Conservation (phyloP, 306 rosid genomes). For the Phaseolus lunatus region DNA sequence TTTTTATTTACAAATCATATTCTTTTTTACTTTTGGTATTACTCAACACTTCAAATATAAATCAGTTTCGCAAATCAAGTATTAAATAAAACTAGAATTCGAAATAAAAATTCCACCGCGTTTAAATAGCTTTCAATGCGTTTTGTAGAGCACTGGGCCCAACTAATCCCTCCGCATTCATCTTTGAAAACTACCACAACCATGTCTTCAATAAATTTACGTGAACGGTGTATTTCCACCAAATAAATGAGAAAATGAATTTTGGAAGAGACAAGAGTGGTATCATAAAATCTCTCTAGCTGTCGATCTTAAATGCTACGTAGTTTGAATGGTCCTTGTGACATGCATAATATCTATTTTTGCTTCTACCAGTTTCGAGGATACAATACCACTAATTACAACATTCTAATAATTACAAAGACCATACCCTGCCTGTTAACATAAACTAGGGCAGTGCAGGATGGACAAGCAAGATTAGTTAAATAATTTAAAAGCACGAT, state of each 20-base stretch:
- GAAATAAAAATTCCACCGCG: neutral
- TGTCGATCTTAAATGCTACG: conserved; percentile 19
- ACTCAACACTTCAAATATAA: neutral
- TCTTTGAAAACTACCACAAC: neutral
- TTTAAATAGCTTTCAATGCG: neutral
- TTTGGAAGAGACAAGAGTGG: neutral
- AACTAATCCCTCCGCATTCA: conserved; percentile 1
- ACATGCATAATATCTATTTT: conserved; percentile 28
- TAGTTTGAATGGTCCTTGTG: conserved; percentile 31
- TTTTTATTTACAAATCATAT: no score
- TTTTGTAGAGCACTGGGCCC: neutral
- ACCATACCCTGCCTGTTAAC: conserved; percentile 38
- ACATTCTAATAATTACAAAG: conserved; percentile 45
- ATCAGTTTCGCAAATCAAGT: neutral
- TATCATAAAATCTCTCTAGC: neutral
- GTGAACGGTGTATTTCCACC: conserved; percentile 8
- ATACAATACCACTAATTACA: conserved; percentile 40
- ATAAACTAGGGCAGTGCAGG: conserved; percentile 38
- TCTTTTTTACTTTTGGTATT: neutral
- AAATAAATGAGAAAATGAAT: conserved; percentile 2
- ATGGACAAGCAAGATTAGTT: conserved; percentile 39
- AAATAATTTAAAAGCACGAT: conserved; percentile 35
- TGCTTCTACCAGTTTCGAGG: conserved; percentile 38
- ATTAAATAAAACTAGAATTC: neutral
- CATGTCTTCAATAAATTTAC: neutral